A percentile compares a stretch with the other conserved stretches of the same genome.
These are phyloP conservation scores for Prunus mume DNA, from an alignment of 306 rosid genomes.

Conservation along the genomic window DNA sequence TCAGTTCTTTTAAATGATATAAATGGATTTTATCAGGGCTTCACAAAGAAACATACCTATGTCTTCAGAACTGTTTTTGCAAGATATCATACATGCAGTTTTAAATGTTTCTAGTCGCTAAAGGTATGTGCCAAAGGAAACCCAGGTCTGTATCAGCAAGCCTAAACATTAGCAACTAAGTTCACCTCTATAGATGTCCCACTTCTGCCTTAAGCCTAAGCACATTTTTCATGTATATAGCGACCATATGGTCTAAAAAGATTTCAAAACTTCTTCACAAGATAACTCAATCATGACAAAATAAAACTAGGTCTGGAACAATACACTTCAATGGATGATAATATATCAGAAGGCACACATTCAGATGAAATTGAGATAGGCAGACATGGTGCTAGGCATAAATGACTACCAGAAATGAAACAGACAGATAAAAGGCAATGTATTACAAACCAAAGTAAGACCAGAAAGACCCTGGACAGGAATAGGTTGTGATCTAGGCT, in stretches of 20 bases:
- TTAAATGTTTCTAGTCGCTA: not conserved
- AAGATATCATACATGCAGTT: not conserved
- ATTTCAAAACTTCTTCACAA: not conserved
- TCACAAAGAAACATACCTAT: not conserved
- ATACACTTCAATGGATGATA: not conserved
- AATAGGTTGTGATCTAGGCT: conserved; percentile 97
- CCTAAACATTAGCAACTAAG: not conserved
- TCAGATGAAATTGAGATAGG: not conserved
- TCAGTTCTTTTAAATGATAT: not conserved
- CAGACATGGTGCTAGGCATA: not conserved
- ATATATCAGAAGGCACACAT: not conserved
- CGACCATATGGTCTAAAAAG: not conserved
- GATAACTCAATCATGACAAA: not conserved
- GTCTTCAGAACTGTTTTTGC: not conserved
- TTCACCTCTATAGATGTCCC: not conserved
- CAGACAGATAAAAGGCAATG: conserved; percentile 11
- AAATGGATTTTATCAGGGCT: not conserved
- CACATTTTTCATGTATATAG: not conserved
- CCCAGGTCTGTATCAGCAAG: not conserved
- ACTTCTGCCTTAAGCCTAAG: not conserved
- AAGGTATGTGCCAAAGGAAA: too few relatives aligned
- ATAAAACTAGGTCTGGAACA: not conserved
- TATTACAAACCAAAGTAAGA: conserved; percentile 68
- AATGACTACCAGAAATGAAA: not conserved
- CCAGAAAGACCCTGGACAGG: conserved; percentile 89